phyloP scores from a whole-genome alignment of 768 basidiomycete genomes.

The Suillus placidus region DNA sequence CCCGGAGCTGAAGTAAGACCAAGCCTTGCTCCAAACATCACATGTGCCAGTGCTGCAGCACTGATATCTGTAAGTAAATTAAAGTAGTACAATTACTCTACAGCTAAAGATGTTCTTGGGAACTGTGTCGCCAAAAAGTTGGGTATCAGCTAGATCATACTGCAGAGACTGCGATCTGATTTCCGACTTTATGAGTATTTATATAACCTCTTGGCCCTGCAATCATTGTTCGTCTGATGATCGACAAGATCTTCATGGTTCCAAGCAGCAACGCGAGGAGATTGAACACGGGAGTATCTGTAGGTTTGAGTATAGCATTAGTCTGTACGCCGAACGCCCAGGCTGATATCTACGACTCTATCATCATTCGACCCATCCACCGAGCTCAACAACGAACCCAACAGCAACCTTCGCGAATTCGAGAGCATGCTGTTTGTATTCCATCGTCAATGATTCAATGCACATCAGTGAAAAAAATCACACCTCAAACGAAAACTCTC shows the following conservation, averaged over 20 bases:
- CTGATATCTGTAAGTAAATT: no score
- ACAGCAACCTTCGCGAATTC: constrained; percentile 65
- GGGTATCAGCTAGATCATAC: no score
- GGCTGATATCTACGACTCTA: not conserved
- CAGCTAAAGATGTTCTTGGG: no score
- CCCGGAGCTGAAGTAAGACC: not conserved
- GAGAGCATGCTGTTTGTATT: constrained; percentile 54
- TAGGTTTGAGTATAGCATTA: not conserved
- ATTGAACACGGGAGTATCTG: not conserved
- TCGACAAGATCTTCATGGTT: not conserved
- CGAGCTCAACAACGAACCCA: constrained; percentile 58
- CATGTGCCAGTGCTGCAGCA: not conserved
- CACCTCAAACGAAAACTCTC: constrained; percentile 48
- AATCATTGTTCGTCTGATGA: not conserved
- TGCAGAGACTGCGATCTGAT: not conserved
- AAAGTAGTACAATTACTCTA: no score
- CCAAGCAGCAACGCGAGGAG: not conserved
- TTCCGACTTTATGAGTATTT: not conserved
- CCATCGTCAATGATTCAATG: constrained; percentile 13
- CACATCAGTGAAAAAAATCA: not conserved
- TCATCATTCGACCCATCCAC: constrained; percentile 22
- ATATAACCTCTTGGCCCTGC: no score
- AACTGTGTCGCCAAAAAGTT: no score
- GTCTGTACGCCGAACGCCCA: not conserved
- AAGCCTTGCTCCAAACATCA: not conserved